phyloP scores from a whole-genome alignment of 2,329 filamentous ascomycete species.

The Monosporascus cannonballus region DNA sequence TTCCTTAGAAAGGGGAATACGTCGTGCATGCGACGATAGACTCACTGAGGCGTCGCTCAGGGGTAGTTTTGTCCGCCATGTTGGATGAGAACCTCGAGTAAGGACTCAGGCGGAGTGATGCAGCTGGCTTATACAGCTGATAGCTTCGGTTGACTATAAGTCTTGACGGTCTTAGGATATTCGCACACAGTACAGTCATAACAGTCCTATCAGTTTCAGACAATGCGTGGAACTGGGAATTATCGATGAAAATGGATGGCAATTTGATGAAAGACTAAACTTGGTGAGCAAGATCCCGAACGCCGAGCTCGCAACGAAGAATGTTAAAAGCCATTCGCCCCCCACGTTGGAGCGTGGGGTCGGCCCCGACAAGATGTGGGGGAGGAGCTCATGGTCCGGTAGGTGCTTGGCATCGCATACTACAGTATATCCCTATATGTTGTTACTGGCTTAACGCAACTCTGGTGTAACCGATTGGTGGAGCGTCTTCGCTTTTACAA shows the following conservation, averaged over 20 bases:
- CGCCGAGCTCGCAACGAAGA: background rate
- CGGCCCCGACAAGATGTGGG: too few relatives aligned
- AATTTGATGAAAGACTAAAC: background rate
- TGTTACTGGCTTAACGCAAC: too few relatives aligned
- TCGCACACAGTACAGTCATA: background rate
- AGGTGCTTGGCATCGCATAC: too few relatives aligned
- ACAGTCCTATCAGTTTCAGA: background rate
- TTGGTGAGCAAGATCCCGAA: background rate
- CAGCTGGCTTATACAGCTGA: background rate
- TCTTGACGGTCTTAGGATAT: background rate
- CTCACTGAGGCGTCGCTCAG: conserved; percentile 19
- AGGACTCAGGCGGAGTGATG: background rate
- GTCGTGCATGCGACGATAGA: background rate
- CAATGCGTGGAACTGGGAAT: background rate
- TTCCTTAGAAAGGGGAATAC: background rate
- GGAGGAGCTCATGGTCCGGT: too few relatives aligned
- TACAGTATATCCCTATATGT: too few relatives aligned
- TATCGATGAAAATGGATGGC: background rate
- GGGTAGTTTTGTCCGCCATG: conserved; percentile 12
- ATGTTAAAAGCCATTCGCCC: background rate
- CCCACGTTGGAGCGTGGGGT: background rate
- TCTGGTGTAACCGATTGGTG: too few relatives aligned
- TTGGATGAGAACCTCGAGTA: conserved; percentile 10
- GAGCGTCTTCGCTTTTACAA: too few relatives aligned
- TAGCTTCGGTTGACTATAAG: background rate